phyloP scores from a whole-genome alignment of 208 protist species.

The Crithidia sp. region DNA sequence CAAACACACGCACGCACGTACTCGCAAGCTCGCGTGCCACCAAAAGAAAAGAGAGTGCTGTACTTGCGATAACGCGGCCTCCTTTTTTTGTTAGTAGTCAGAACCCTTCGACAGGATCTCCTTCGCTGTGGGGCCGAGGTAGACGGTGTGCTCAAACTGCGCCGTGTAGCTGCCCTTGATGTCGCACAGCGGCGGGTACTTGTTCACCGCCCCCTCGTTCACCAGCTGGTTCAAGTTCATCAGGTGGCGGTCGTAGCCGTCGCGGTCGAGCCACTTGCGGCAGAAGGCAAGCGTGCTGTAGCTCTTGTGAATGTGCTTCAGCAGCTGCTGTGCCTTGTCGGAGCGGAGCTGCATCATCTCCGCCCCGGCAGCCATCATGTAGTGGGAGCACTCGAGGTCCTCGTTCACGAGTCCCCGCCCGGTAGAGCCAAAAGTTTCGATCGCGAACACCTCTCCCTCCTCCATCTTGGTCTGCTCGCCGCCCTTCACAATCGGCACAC shows the following conservation, averaged over 20 bases:
- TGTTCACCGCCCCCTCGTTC: slow-evolving; percentile 91
- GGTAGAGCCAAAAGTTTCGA: slow-evolving; percentile 99
- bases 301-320: slow-evolving; percentile 92
- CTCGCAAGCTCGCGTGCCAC: background rate
- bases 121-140: slow-evolving; percentile 95
- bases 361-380: slow-evolving; percentile 95
- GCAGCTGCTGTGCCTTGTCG: slow-evolving; percentile 91
- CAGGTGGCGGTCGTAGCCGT: slow-evolving; percentile 93
- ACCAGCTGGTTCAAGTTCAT: slow-evolving; percentile 86
- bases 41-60: background rate
- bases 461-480: slow-evolving; percentile 95
- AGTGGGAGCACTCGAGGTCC: slow-evolving; percentile 98
- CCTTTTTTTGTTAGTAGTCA: slow-evolving; percentile 91
- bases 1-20: background rate
- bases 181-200: slow-evolving; percentile 98
- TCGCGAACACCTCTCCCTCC: slow-evolving; percentile 99
- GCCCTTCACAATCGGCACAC: slow-evolving; percentile 98
- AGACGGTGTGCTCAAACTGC: slow-evolving; percentile 98
- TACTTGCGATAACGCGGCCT: too few species aligned
- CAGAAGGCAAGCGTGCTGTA: slow-evolving; percentile 98
- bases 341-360: slow-evolving; percentile 70
- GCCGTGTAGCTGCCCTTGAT: slow-evolving; percentile 97
- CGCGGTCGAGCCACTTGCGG: slow-evolving; percentile 96
- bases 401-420: slow-evolving; percentile 95
- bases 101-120: slow-evolving; percentile 96